phyloP scores from a whole-genome alignment of 352 stramenopile genomes.

The Phytophthora sojae region DNA sequence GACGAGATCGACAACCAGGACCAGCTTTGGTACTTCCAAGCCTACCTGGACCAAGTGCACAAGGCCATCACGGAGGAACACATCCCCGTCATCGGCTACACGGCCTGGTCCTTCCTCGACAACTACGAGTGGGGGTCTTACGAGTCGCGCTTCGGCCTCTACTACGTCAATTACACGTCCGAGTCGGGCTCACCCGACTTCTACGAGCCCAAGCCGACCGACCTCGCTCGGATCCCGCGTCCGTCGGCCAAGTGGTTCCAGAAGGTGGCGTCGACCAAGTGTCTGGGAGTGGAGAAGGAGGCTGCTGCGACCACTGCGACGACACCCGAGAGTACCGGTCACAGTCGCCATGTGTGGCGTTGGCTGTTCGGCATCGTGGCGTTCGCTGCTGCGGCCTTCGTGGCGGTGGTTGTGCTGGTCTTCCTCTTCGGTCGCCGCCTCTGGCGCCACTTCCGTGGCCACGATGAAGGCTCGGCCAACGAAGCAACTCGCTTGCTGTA shows the following conservation, averaged over 20 bases:
- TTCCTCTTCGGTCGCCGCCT: slow-evolving; percentile 29
- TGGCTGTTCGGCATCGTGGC: slow-evolving; percentile 38
- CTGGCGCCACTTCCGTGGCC: slow-evolving; percentile 35
- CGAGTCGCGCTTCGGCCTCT: slow-evolving; percentile 50
- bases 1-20: slow-evolving; percentile 55
- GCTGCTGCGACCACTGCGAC: slow-evolving; percentile 7
- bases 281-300: slow-evolving; percentile 2
- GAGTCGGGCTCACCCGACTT: slow-evolving; percentile 23
- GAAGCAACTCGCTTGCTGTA: slow-evolving; percentile 33
- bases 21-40: slow-evolving; percentile 43
- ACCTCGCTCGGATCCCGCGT: slow-evolving; percentile 46
- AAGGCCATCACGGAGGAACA: slow-evolving; percentile 42
- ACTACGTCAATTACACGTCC: slow-evolving; percentile 60
- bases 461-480: slow-evolving; percentile 13
- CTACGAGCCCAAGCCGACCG: slow-evolving; percentile 24
- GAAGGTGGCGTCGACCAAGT: slow-evolving; percentile 34
- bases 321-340: slow-evolving; percentile 5
- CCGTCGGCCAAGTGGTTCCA: slow-evolving; percentile 43
- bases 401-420: slow-evolving; percentile 30
- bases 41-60: slow-evolving; percentile 55
- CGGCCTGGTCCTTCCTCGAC: slow-evolving; percentile 32
- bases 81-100: slow-evolving; percentile 35
- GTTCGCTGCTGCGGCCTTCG: slow-evolving; percentile 21
- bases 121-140: slow-evolving; percentile 43
- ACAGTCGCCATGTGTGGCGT: slow-evolving; percentile 32